Conservation (phyloP, 306 rosid species). For the Dicorynia guianensis region DNA sequence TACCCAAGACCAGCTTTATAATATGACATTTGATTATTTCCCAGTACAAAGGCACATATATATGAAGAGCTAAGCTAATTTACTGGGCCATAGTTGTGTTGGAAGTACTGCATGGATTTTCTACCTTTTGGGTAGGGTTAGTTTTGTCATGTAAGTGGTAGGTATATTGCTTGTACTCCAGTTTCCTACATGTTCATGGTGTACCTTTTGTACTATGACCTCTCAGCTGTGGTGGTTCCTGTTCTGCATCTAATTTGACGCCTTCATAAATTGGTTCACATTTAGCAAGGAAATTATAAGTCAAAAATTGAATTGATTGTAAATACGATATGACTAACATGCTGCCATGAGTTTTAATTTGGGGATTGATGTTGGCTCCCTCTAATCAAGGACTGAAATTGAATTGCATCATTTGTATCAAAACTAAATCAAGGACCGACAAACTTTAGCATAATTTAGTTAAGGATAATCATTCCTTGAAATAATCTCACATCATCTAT, state of each 20-base stretch:
- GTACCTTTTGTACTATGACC: conserved; percentile 47
- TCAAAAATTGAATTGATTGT: no score
- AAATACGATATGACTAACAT: no score
- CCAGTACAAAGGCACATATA: conserved; percentile 45
- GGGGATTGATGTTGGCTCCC: no score
- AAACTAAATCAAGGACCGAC: no score
- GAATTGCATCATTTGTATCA: no score
- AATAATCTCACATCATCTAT: no score
- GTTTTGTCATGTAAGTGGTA: conserved; percentile 49
- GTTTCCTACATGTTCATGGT: conserved; percentile 32
- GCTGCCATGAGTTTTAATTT: no score
- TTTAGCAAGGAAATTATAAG: conserved; percentile 17
- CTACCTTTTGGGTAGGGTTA: conserved; percentile 45
- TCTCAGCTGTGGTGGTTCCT: conserved; percentile 37
- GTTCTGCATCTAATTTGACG: conserved; percentile 33
- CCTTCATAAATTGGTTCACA: not conserved
- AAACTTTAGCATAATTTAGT: no score
- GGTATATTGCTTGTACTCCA: conserved; percentile 46
- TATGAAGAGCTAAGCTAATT: conserved; percentile 42
- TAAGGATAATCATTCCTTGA: no score
- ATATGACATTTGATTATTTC: conserved; percentile 40
- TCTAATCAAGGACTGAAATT: no score
- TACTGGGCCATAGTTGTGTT: conserved; percentile 43
- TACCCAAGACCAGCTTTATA: conserved; percentile 26
- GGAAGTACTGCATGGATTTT: conserved; percentile 58